These are phyloP conservation scores for Colletotrichum lentis DNA, from an alignment of 2,329 filamentous ascomycete genomes.

Conservation along the genomic window DNA sequence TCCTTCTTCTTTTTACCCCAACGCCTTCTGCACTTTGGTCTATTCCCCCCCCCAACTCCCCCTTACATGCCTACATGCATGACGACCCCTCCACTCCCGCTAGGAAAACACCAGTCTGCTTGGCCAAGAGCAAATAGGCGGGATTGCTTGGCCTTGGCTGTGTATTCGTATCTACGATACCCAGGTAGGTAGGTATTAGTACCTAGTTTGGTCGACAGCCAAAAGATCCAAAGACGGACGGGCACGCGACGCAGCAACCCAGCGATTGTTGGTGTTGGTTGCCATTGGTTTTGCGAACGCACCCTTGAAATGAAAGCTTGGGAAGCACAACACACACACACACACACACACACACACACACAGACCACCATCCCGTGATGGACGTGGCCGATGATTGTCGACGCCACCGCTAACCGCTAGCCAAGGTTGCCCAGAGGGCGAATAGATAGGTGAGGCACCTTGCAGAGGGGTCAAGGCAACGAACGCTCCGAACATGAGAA, in stretches of 20 bases:
- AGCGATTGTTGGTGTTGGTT: neutral
- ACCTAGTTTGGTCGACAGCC: neutral
- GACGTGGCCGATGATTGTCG: neutral
- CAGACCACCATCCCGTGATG: slow-evolving; percentile 16
- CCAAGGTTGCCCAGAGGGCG: neutral
- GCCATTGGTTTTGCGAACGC: neutral
- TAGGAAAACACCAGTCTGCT: neutral
- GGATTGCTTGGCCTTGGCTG: too few species aligned
- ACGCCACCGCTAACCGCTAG: neutral
- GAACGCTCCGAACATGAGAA: neutral
- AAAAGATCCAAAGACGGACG: neutral
- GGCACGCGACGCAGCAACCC: neutral
- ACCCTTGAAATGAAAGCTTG: neutral
- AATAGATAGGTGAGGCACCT: neutral
- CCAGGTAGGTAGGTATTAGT: too few species aligned
- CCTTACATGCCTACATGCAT: neutral
- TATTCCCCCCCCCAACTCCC: too few species aligned
- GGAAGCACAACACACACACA: slow-evolving; percentile 2
- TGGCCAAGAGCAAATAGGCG: neutral
- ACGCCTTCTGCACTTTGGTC: neutral
- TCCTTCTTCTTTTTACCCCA: neutral
- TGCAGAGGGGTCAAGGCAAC: neutral
- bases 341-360: too few species aligned
- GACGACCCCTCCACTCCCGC: neutral
- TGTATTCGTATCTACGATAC: too few species aligned